phyloP scores from a whole-genome alignment of 352 stramenopile species.

The Phytophthora litchii region DNA sequence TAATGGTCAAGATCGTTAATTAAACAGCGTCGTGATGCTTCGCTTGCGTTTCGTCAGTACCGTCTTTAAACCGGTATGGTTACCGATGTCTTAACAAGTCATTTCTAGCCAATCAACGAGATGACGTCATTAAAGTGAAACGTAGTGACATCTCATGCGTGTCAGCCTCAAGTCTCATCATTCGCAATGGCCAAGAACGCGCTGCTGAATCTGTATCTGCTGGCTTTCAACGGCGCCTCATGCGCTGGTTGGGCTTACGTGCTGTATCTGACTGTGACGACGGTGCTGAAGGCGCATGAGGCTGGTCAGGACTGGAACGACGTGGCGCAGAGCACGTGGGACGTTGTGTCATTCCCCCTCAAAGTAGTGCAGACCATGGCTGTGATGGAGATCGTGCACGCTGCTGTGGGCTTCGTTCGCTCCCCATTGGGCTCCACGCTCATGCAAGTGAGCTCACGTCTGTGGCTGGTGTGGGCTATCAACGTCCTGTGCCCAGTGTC shows the following conservation, averaged over 20 bases:
- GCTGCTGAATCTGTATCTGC: slow-evolving; percentile 74
- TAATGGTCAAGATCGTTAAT: not conserved
- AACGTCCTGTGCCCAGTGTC: slow-evolving; percentile 85
- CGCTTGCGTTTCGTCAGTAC: slow-evolving; percentile 19
- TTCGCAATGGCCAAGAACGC: slow-evolving; percentile 67
- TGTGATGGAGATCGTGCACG: slow-evolving; percentile 97
- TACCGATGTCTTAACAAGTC: no score
- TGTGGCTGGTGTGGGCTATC: slow-evolving; percentile 95
- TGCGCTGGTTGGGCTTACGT: slow-evolving; percentile 76
- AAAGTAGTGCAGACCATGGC: slow-evolving; percentile 94
- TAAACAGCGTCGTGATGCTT: no score
- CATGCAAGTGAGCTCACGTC: slow-evolving; percentile 92
- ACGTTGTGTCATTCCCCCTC: slow-evolving; percentile 60
- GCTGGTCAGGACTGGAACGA: slow-evolving; percentile 57
- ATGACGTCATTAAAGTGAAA: slow-evolving; percentile 3
- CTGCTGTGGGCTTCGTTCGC: slow-evolving; percentile 94
- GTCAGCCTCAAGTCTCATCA: slow-evolving; percentile 26
- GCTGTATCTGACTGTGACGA: slow-evolving; percentile 65
- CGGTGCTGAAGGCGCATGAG: slow-evolving; percentile 46
- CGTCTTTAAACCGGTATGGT: slow-evolving; percentile 7
- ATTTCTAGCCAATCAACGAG: slow-evolving; percentile 23
- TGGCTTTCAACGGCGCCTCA: slow-evolving; percentile 76
- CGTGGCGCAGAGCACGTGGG: slow-evolving; percentile 58
- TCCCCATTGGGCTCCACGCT: slow-evolving; percentile 94
- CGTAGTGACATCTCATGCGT: slow-evolving; percentile 14